Conservation (phyloP, 345 rosid species). For the Eutrema yunnanense region DNA sequence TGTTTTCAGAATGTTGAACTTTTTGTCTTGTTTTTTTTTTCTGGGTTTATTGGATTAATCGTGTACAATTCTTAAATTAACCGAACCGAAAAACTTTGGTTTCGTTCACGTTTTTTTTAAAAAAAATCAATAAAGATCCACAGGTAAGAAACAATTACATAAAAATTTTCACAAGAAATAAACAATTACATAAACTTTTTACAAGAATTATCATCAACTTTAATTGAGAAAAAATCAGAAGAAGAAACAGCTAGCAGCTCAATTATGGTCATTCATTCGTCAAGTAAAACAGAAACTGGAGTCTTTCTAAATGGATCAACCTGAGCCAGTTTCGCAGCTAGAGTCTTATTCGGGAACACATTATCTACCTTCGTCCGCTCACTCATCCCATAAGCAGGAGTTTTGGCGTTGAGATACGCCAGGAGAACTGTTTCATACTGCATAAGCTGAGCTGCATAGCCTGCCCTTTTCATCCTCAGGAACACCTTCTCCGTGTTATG, state of each 20-base stretch:
- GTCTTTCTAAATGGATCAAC: constrained; percentile 63
- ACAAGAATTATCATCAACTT: too few relatives aligned
- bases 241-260: background rate
- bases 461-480: constrained; percentile 60
- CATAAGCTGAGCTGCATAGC: constrained; percentile 48
- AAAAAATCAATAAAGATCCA: too few relatives aligned
- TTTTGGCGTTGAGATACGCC: constrained; percentile 58
- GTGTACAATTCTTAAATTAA: too few relatives aligned
- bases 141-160: too few relatives aligned
- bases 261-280: constrained; percentile 2
- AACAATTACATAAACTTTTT: too few relatives aligned
- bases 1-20: too few relatives aligned
- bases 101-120: too few relatives aligned
- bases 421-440: constrained; percentile 47
- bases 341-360: constrained; percentile 52
- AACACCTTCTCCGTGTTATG: constrained; percentile 74
- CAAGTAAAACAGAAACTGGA: constrained; percentile 60
- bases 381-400: constrained; percentile 73
- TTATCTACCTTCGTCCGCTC: constrained; percentile 83
- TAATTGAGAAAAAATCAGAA: background rate
- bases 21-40: too few relatives aligned
- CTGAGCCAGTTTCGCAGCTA: constrained; percentile 45
- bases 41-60: too few relatives aligned
- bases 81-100: too few relatives aligned
- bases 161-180: too few relatives aligned